phyloP scores from a whole-genome alignment of 108 stramenopile genomes.

The Nannochloropsis oceanica region DNA sequence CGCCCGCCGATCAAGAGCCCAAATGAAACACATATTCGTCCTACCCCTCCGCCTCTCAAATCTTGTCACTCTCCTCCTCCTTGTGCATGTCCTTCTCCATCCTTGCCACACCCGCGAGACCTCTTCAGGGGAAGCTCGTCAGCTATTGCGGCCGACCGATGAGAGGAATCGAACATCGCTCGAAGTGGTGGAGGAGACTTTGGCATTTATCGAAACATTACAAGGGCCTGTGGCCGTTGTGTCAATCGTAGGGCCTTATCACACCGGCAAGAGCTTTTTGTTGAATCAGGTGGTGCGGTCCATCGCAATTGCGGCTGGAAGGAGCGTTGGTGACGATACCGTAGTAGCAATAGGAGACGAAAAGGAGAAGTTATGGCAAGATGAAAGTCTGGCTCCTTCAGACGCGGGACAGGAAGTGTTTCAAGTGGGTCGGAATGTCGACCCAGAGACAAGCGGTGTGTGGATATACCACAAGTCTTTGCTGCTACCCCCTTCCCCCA shows the following conservation, averaged over 20 bases:
- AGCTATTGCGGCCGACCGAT: not conserved
- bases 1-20: too few species aligned
- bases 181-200: not conserved
- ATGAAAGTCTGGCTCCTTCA: not conserved
- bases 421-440: not conserved
- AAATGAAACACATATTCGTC: too few species aligned
- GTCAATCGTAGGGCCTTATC: slow-evolving; percentile 13
- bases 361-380: not conserved
- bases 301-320: not conserved
- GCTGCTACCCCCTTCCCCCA: not conserved
- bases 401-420: not conserved
- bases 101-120: not conserved
- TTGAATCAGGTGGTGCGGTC: slow-evolving; percentile 10
- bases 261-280: slow-evolving; percentile 29
- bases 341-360: not conserved
- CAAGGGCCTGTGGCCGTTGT: not conserved
- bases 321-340: not conserved
- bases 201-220: not conserved
- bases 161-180: not conserved
- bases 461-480: not conserved
- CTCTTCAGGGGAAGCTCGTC: not conserved
- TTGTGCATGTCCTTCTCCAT: not conserved
- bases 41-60: too few species aligned
- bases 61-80: too few species aligned
- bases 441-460: not conserved